Evolutionary conservation across 2,329 filamentous ascomycete genomes (phyloP).

Genomic region (Talaromyces sp.): DNA sequence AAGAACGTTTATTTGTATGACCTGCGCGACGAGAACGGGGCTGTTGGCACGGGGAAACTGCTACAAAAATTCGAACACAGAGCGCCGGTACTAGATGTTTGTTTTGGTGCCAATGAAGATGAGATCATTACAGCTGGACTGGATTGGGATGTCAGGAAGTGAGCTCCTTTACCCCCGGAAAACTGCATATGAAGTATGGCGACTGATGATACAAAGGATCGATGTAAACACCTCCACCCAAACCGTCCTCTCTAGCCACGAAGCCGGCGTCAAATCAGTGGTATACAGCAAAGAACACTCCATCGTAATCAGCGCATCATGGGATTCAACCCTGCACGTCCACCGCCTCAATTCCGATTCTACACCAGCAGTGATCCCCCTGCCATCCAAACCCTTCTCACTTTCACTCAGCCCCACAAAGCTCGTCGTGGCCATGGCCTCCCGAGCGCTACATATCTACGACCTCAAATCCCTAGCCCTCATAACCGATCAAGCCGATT

Average conservation of each 20-base stretch:
- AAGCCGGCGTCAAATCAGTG: constrained; percentile 74
- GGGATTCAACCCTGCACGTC: constrained; percentile 87
- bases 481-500: constrained; percentile 49
- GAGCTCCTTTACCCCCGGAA: constrained; percentile 20
- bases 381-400: constrained; percentile 86
- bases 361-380: constrained; percentile 61
- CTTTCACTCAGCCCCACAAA: constrained; percentile 75
- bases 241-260: constrained; percentile 73
- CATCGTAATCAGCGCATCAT: constrained; percentile 83
- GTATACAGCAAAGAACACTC: constrained; percentile 74
- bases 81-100: constrained; percentile 84
- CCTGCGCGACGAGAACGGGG: constrained; percentile 52
- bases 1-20: constrained; percentile 89
- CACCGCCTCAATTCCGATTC: constrained; percentile 61
- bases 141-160: constrained; percentile 82
- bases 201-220: constrained; percentile 47
- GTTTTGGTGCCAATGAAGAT: constrained; percentile 77
- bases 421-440: constrained; percentile 92
- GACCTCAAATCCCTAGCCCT: constrained; percentile 67
- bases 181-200: background rate
- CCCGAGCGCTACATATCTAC: constrained; percentile 91
- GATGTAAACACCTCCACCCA: constrained; percentile 70
- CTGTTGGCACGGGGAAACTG: constrained; percentile 59
- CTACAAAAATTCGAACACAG: constrained; percentile 73
- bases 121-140: constrained; percentile 83